Evolutionary conservation across 2,329 filamentous ascomycete species (phyloP).

Genomic region (Clarireedia monteithiana): DNA sequence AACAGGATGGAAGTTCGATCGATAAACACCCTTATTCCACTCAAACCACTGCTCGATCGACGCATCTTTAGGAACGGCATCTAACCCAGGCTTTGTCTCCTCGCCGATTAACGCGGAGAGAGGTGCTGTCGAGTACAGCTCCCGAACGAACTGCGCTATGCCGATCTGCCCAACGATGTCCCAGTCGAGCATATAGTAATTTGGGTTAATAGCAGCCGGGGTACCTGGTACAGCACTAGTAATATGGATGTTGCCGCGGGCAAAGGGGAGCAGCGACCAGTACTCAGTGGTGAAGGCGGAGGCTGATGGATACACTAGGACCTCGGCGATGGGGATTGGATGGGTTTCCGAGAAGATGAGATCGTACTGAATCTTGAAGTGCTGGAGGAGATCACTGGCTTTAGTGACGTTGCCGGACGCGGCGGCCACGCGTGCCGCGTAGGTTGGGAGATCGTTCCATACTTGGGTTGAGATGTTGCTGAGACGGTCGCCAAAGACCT

Average conservation of each 20-base stretch:
- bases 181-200: slow-evolving; percentile 28
- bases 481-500: slow-evolving; percentile 1
- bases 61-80: slow-evolving; percentile 2
- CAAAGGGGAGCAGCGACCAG: slow-evolving; percentile 38
- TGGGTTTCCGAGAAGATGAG: slow-evolving; percentile 26
- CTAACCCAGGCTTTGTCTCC: slow-evolving; percentile 10
- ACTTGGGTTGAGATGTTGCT: not conserved
- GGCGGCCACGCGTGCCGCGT: slow-evolving; percentile 23
- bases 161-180: not conserved
- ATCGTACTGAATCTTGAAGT: slow-evolving; percentile 6
- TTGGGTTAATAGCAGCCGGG: slow-evolving; percentile 41
- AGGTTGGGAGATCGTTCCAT: not conserved
- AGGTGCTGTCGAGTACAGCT: not conserved
- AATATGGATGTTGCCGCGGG: slow-evolving; percentile 49
- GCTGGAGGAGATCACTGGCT: not conserved
- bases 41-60: slow-evolving; percentile 5
- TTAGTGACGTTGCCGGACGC: slow-evolving; percentile 34
- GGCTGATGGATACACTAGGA: slow-evolving; percentile 40
- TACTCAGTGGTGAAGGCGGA: slow-evolving; percentile 16
- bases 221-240: slow-evolving; percentile 30
- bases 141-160: not conserved
- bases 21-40: slow-evolving; percentile 3
- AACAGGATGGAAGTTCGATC: slow-evolving; percentile 14
- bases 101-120: not conserved
- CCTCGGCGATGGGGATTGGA: slow-evolving; percentile 39